Conservation (phyloP, 1,284 basidiomycete species). For the Cutaneotrichosporon spelunceum region DNA sequence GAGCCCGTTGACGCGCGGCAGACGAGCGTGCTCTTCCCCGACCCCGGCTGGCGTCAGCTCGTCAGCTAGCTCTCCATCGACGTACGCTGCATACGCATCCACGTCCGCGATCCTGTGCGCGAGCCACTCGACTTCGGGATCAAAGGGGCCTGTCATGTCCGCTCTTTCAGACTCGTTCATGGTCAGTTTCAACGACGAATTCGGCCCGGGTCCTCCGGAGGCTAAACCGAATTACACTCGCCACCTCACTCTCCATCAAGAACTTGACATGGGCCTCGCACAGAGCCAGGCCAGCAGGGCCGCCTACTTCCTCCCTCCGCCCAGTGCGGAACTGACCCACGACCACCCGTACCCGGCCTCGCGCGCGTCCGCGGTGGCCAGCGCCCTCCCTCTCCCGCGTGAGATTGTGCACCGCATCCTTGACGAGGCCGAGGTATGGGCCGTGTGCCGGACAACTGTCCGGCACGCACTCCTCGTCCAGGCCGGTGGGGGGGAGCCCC, state of each 20-base stretch:
- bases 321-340: not conserved
- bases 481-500: conserved; percentile 20
- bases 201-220: not conserved
- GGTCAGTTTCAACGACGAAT: not conserved
- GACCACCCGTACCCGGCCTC: not conserved
- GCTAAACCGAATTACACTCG: not conserved
- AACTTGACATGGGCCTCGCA: not conserved
- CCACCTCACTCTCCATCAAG: not conserved
- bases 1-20: conserved; percentile 44
- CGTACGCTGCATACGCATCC: conserved; percentile 14
- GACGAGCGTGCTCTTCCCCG: conserved; percentile 55
- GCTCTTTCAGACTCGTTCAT: too few relatives aligned
- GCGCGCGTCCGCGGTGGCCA: conserved; percentile 19
- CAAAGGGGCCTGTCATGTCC: too few relatives aligned
- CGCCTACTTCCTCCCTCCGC: conserved; percentile 2
- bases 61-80: conserved; percentile 7
- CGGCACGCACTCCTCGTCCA: conserved; percentile 26
- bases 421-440: conserved; percentile 33
- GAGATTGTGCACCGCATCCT: conserved; percentile 35
- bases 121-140: conserved; percentile 17
- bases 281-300: not conserved
- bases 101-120: conserved; percentile 20
- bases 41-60: conserved; percentile 46
- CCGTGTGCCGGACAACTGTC: conserved; percentile 24
- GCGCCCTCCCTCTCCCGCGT: conserved; percentile 28